Evolutionary conservation across 2,329 filamentous ascomycete genomes (phyloP).

Genomic region (Aspergillus ochraceus): DNA sequence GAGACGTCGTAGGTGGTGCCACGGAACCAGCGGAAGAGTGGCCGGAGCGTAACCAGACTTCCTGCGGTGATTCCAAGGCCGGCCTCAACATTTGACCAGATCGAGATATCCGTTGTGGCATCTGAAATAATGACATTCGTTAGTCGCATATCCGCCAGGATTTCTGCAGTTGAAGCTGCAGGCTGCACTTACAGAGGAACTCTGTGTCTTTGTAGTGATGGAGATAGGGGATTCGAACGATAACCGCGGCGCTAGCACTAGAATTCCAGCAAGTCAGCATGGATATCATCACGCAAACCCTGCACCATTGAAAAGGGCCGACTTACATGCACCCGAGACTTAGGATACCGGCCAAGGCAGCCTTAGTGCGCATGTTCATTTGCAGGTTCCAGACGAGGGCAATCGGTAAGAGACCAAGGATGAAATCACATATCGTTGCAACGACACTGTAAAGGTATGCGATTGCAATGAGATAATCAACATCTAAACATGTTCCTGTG

Average conservation of each 20-base stretch:
- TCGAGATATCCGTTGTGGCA: slow-evolving; percentile 37
- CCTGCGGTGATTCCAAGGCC: slow-evolving; percentile 47
- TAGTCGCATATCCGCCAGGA: neutral
- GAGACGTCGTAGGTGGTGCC: slow-evolving; percentile 26
- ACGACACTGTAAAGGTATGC: slow-evolving; percentile 55
- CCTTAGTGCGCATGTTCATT: slow-evolving; percentile 55
- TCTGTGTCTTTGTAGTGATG: slow-evolving; percentile 32
- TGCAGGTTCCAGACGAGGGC: slow-evolving; percentile 57
- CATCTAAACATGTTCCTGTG: slow-evolving; percentile 14
- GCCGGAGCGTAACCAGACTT: slow-evolving; percentile 51
- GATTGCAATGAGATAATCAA: slow-evolving; percentile 30
- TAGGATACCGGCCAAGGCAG: slow-evolving; percentile 54
- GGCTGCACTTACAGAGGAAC: slow-evolving; percentile 33
- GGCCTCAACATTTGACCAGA: slow-evolving; percentile 43
- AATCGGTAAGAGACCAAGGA: slow-evolving; percentile 54
- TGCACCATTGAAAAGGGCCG: slow-evolving; percentile 18
- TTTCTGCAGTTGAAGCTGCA: neutral
- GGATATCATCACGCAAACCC: neutral
- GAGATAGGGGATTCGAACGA: slow-evolving; percentile 38
- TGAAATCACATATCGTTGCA: slow-evolving; percentile 52
- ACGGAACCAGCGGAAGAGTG: slow-evolving; percentile 45
- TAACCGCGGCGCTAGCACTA: slow-evolving; percentile 38
- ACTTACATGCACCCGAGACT: slow-evolving; percentile 55
- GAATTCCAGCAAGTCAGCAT: slow-evolving; percentile 22
- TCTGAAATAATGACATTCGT: slow-evolving; percentile 19